Conservation (phyloP, 352 stramenopile species). For the Phytopythium kandeliae region DNA sequence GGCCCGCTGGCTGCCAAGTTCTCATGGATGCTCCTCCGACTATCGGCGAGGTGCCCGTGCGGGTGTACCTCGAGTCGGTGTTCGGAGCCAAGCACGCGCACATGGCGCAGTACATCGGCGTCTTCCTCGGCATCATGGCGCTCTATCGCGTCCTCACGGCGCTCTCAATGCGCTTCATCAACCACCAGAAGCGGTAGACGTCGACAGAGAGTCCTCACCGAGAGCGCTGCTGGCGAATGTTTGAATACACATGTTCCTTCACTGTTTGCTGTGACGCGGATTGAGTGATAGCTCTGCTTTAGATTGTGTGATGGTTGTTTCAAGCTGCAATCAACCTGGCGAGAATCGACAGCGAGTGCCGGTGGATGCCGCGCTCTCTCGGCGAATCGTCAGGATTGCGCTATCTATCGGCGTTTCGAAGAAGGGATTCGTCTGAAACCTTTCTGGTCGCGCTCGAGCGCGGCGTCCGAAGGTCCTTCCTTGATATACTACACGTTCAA, state of each 20-base stretch:
- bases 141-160: constrained; percentile 27
- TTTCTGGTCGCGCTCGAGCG: too few relatives aligned
- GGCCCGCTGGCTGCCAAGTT: constrained; percentile 16
- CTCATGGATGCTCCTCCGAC: constrained; percentile 15
- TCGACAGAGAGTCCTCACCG: background rate
- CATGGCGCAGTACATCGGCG: constrained; percentile 15
- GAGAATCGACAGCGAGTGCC: too few relatives aligned
- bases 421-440: too few relatives aligned
- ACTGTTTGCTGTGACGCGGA: too few relatives aligned
- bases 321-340: too few relatives aligned
- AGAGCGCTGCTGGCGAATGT: too few relatives aligned
- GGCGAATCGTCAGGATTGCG: background rate
- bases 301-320: too few relatives aligned
- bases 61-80: constrained; percentile 17
- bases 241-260: too few relatives aligned
- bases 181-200: constrained; percentile 20
- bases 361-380: background rate
- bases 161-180: constrained; percentile 32
- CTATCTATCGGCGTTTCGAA: background rate
- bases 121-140: constrained; percentile 20
- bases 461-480: background rate
- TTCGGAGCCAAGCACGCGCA: constrained; percentile 30
- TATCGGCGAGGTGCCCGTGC: constrained; percentile 12
- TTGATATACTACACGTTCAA: constrained; percentile 6
- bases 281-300: too few relatives aligned